Conservation (phyloP, 257 asterid genomes). For the Sherardia arvensis region DNA sequence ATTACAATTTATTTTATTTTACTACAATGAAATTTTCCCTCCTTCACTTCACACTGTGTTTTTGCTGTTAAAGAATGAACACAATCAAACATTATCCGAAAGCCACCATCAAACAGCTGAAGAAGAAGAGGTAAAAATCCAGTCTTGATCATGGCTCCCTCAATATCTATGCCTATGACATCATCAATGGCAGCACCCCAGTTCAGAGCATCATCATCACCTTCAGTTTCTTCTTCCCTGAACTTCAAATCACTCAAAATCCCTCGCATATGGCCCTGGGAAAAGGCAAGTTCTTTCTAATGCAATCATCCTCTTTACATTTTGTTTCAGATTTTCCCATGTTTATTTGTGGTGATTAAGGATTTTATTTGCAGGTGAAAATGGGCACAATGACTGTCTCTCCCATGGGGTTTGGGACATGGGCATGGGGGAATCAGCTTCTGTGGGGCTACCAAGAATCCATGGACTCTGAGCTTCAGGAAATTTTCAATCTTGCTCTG, state of each 20-base stretch:
- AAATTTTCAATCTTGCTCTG: conserved; percentile 68
- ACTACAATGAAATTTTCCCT: not conserved
- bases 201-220: conserved; percentile 12
- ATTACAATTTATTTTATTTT: no score
- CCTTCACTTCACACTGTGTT: not conserved
- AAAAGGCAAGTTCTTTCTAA: conserved; percentile 38
- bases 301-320: not conserved
- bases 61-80: not conserved
- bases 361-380: conserved; percentile 44
- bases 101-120: no score
- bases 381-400: conserved; percentile 73
- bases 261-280: conserved; percentile 98
- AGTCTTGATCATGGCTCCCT: conserved; percentile 32
- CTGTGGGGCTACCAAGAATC: conserved; percentile 94
- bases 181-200: conserved; percentile 25
- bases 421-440: conserved; percentile 99
- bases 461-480: conserved; percentile 85
- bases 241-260: conserved; percentile 41
- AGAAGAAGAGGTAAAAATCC: no score
- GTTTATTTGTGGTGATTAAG: not conserved
- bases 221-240: conserved; percentile 29
- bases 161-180: conserved; percentile 8
- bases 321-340: not conserved
- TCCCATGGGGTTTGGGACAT: conserved; percentile 98
- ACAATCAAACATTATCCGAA: not conserved